Conservation (phyloP, 2,329 filamentous ascomycete genomes). For the Neocucurbitaria cava region DNA sequence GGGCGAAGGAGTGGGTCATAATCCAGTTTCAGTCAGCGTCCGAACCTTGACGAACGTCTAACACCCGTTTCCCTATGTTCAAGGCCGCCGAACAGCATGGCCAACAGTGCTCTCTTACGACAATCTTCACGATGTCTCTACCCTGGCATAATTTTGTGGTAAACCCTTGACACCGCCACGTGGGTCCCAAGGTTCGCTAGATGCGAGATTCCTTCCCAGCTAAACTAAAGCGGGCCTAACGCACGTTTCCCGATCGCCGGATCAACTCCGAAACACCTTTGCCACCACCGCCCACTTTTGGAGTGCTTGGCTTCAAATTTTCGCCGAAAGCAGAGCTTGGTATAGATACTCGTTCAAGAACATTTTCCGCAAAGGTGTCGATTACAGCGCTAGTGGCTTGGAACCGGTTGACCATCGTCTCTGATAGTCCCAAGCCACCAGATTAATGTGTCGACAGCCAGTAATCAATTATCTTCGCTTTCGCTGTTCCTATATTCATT, state of each 20-base stretch:
- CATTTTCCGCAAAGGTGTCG: constrained; percentile 10
- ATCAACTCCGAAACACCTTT: neutral
- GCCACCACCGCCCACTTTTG: neutral
- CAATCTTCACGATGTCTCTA: constrained; percentile 3
- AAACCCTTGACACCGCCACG: constrained; percentile 16
- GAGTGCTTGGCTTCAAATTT: constrained; percentile 1
- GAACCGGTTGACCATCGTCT: constrained; percentile 5
- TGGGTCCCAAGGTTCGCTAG: constrained; percentile 19
- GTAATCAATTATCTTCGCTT: too few species aligned
- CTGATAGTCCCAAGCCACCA: neutral
- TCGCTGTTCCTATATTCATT: too few species aligned
- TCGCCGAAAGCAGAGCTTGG: constrained; percentile 16
- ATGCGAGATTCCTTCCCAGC: constrained; percentile 8
- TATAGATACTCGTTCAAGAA: constrained; percentile 26
- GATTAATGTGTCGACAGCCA: too few species aligned
- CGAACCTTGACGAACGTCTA: neutral
- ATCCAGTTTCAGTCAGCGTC: neutral
- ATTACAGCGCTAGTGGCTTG: constrained; percentile 33
- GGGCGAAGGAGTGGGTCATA: constrained; percentile 16
- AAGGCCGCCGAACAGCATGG: neutral
- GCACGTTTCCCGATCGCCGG: neutral
- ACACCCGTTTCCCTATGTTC: neutral
- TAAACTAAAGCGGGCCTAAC: neutral
- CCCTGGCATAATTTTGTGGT: neutral
- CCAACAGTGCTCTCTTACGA: neutral